Base-by-base conservation (phyloP, 1,284 basidiomycete genomes). In the Moesziomyces sp. region DNA sequence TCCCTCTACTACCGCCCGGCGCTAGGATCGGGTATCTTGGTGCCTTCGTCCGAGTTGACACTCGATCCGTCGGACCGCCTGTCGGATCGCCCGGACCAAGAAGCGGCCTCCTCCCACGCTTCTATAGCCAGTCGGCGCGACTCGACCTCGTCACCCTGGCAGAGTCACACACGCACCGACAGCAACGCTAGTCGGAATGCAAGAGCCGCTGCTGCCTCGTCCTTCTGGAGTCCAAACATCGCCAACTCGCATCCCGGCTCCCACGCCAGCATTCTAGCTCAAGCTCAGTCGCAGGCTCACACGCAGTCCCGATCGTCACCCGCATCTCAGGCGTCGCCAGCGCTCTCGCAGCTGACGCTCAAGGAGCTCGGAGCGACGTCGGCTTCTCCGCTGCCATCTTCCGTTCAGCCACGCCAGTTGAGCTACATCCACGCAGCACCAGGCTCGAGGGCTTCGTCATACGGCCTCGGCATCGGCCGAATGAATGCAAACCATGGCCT, bases 361-460 rank as follows among this genome's bases (percentile, higher is more conserved):
- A 40, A 59, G 16, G 28, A 33, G 14, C 19, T 23, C 35, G 13
- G 35, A 18, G 28, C 38, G 23, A 24, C 19, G 52, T 23, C 52
- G 18, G 60, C 52, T 24, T 35, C 48, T 5, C 38, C n/a, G 13
- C 55, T 46, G 11, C 26, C 23, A 18, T 40, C 49, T 7, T 46
- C 56, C 11, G 46, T 23, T 30, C 58, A 40, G 1, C 63, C 49
- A 35, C 59, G 49, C 3, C 54, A 59, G 43, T 33, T 74, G 28
- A 64, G 65, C 71, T 74, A 74, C 52, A 69, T 74, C 38, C 71
- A 74, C 30, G 65, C 71, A 0, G 53, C 65, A 8, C 71, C 60
- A 3, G 70, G 64, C 19, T 66, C 69, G 0, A 40, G 38, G 3
- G 46, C 45, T 4, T 62, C 52, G 2, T 58, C 69, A 0, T 61